Evolutionary conservation across 2,329 filamentous ascomycete species (phyloP).

Genomic region (Paramyrothecium sp.): DNA sequence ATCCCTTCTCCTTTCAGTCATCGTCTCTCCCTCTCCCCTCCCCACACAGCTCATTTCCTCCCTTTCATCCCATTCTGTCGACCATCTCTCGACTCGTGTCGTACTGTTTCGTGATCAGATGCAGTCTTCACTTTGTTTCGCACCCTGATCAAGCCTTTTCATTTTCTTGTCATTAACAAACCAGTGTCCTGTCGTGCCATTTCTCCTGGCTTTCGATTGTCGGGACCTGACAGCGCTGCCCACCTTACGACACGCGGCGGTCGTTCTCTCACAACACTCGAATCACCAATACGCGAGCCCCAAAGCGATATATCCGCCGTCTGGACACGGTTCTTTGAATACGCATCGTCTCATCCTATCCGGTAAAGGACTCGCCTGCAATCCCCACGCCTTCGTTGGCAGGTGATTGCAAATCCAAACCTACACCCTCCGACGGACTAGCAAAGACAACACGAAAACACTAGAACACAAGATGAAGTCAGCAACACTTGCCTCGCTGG

Average conservation of each 20-base stretch:
- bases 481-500: constrained; percentile 22
- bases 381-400: too few relatives aligned
- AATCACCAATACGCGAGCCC: too few relatives aligned
- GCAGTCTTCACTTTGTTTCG: neutral
- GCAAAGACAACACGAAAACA: constrained; percentile 13
- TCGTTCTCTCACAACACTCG: too few relatives aligned
- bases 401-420: too few relatives aligned
- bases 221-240: too few relatives aligned
- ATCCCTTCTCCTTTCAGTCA: neutral
- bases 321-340: too few relatives aligned
- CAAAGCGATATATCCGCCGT: too few relatives aligned
- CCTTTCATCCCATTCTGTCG: neutral
- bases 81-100: neutral
- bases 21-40: neutral
- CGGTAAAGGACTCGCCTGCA: too few relatives aligned
- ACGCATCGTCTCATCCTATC: too few relatives aligned
- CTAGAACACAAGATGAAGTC: constrained; percentile 20
- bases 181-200: neutral
- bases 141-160: neutral
- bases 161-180: neutral
- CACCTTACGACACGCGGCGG: too few relatives aligned
- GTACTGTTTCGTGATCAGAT: constrained; percentile 2
- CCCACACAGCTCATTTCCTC: neutral
- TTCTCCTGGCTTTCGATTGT: neutral
- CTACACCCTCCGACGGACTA: neutral